Evolutionary conservation across 192 early-diverging fungal species (phyloP), one percentile per base, ranked within the genome.

Genomic region (Entomortierella lignicola): DNA sequence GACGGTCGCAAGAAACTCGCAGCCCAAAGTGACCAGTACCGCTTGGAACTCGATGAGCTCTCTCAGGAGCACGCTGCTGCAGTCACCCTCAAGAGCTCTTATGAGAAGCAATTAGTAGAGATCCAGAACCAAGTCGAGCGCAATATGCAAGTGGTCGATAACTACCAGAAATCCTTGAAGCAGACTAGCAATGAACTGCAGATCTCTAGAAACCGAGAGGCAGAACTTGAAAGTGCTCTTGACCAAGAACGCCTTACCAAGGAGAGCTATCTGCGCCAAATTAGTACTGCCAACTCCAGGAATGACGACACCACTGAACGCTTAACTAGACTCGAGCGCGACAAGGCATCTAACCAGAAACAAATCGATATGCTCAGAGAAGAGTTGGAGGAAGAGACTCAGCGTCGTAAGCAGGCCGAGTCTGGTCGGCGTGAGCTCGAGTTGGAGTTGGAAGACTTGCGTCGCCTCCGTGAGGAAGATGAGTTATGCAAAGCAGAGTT

Each of bases 1-100:
- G 87, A 87, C 32, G 72, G 84, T 29, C 72, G 86, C 37, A 69
- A 77, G 51, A 77, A 83, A 26, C 80, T 84, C 43, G 58, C 84
- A 12, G 80, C 75, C 15, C 63, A 83, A 1, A 77, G 83, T 52
- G 85, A 88, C 56, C 65, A 81, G 12, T 66, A 88, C 62, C 85
- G 85, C 42, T 65, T 77, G 50, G 85, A 91, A 60, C 51, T 85
- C 8, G 88, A 90, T 43, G 81, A 82, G 17, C 67, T 84, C 15
- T 82, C 82, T 4, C 88, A 84, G 42, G 75, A 79, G 25, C 61
- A 79, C 15, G 57, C 66, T 0, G 67, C 66, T 0, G 58, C 68
- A 7, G 39, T 60, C 4, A 60, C 50, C 2, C 54, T 63, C 51
- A 79, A 70, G 67, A 69, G 70, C 43, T 69, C 67, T 4, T 58